These are phyloP conservation scores for Aciculosporium take DNA, from an alignment of 2,329 filamentous ascomycete species.

Conservation along the genomic window DNA sequence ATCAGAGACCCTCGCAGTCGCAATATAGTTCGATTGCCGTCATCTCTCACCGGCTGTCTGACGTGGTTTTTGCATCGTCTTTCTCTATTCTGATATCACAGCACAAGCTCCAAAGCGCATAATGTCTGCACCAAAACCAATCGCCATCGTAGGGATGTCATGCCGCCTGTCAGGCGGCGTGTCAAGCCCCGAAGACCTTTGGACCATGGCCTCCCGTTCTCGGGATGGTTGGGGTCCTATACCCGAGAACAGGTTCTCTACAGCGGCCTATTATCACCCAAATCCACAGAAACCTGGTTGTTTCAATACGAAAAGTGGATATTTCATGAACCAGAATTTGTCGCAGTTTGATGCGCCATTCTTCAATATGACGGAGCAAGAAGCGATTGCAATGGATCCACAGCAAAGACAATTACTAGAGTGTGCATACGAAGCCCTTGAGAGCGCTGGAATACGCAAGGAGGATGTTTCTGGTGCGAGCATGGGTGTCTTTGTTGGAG, in stretches of 20 bases:
- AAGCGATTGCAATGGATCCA: constrained; percentile 38
- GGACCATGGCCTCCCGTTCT: constrained; percentile 6
- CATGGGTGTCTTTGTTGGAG: constrained; percentile 35
- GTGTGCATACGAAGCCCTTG: constrained; percentile 38
- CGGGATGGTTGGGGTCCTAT: constrained; percentile 3
- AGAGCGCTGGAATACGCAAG: constrained; percentile 35
- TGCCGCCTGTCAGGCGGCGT: constrained; percentile 11
- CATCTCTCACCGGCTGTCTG: background rate
- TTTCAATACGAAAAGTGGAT: constrained; percentile 20
- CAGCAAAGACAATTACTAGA: constrained; percentile 38
- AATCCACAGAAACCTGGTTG: constrained; percentile 25
- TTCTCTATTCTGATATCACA: background rate
- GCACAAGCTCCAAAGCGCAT: background rate
- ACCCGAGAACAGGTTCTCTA: background rate
- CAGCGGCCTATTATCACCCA: constrained; percentile 25
- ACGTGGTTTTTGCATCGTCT: too few relatives aligned
- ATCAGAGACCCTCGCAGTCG: background rate
- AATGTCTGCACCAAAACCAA: constrained; percentile 4
- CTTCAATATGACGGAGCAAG: constrained; percentile 34
- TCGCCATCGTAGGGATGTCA: constrained; percentile 12
- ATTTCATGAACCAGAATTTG: constrained; percentile 33
- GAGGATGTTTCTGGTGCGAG: constrained; percentile 31
- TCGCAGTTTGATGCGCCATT: constrained; percentile 36
- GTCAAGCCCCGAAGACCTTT: constrained; percentile 9
- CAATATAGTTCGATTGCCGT: background rate